Evolutionary conservation across 805 yeast genomes (phyloP).

Genomic region (Ogataea parapolymorpha): DNA sequence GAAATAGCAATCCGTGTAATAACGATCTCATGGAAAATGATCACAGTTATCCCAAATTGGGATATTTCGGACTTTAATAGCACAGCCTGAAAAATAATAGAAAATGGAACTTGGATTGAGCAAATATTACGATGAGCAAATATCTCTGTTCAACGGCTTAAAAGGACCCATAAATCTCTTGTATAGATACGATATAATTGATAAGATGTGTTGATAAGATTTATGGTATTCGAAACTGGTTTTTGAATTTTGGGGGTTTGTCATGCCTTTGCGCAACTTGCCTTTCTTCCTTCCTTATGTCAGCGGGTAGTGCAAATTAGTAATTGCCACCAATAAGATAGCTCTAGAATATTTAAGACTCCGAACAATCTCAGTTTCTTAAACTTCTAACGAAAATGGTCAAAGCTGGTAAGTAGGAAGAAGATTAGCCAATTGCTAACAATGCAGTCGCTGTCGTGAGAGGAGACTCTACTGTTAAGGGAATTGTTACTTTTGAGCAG

Average conservation of each 20-base stretch:
- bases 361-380: conserved; percentile 1
- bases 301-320: conserved; percentile 3
- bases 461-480: conserved; percentile 90
- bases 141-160: neutral
- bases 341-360: conserved; percentile 3
- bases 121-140: conserved; percentile 1
- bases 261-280: neutral
- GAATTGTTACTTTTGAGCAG: conserved; percentile 88
- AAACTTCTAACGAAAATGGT: conserved; percentile 7
- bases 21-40: neutral
- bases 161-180: neutral
- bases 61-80: conserved; percentile 5
- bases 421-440: conserved; percentile 16
- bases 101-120: conserved; percentile 1
- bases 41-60: neutral
- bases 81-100: conserved; percentile 2
- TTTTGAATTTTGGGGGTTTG: neutral
- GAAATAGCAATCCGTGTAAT: neutral
- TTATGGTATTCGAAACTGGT: too few species aligned
- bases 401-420: conserved; percentile 11
- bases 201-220: too few species aligned
- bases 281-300: neutral
- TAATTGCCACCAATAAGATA: conserved; percentile 8
- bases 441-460: conserved; percentile 86
- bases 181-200: too few species aligned